These are phyloP conservation scores for Solanum etuberosum DNA, from an alignment of 257 asterid genomes.

Conservation along the genomic window DNA sequence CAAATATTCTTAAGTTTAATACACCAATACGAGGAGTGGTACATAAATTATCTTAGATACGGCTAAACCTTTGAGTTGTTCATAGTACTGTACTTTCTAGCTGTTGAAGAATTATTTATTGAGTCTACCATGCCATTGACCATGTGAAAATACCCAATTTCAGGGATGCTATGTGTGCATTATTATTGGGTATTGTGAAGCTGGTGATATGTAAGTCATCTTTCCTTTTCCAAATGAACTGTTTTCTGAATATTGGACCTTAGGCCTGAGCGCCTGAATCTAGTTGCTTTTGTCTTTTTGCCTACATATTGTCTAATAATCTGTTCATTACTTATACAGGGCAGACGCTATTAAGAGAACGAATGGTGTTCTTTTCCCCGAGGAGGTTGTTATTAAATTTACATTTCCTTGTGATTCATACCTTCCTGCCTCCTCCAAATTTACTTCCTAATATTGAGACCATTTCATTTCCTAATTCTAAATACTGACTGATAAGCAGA, in stretches of 20 bases:
- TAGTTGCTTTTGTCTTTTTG: background rate
- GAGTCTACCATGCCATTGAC: slow-evolving; percentile 1
- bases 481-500: slow-evolving; percentile 39
- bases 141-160: slow-evolving; percentile 1
- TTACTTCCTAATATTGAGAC: background rate
- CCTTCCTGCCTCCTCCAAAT: background rate
- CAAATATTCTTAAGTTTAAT: background rate
- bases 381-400: slow-evolving; percentile 49
- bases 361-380: slow-evolving; percentile 78
- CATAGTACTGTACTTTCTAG: background rate
- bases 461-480: slow-evolving; percentile 1
- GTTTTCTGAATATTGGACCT: background rate
- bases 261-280: background rate
- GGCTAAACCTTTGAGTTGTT: background rate
- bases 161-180: slow-evolving; percentile 99
- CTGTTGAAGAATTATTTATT: background rate
- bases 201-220: slow-evolving; percentile 92
- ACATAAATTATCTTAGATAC: background rate
- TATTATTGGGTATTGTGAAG: slow-evolving; percentile 95
- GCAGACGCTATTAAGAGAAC: slow-evolving; percentile 84
- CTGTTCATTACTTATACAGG: slow-evolving; percentile 32
- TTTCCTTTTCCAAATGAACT: background rate
- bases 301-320: background rate
- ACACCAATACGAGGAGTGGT: background rate
- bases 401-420: background rate